Conservation (phyloP, 345 rosid genomes). For the Eutrema japonicum region DNA sequence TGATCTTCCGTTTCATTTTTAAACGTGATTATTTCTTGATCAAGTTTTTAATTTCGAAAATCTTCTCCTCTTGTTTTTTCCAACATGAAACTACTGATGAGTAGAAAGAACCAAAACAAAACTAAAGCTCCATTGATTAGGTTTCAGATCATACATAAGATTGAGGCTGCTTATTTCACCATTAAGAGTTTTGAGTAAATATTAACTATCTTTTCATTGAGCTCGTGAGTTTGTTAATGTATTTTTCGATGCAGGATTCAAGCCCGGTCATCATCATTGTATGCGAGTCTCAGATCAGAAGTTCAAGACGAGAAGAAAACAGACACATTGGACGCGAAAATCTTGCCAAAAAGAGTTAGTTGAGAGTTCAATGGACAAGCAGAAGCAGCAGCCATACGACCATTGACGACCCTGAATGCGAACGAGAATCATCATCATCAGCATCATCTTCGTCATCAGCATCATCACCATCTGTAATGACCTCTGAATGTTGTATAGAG, state of each 20-base stretch:
- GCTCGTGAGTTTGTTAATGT: not conserved
- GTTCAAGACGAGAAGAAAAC: constrained; percentile 42
- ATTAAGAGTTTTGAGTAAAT: not conserved
- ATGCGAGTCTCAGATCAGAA: constrained; percentile 50
- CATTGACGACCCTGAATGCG: constrained; percentile 39
- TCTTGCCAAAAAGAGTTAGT: constrained; percentile 40
- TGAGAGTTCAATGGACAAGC: constrained; percentile 31
- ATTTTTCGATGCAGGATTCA: constrained; percentile 56
- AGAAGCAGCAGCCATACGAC: constrained; percentile 11
- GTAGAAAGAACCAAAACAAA: too few relatives aligned
- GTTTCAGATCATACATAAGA: too few relatives aligned
- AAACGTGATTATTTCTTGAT: too few relatives aligned
- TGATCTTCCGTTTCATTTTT: too few relatives aligned
- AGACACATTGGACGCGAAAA: constrained; percentile 38
- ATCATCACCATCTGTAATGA: constrained; percentile 25
- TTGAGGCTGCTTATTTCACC: constrained; percentile 1
- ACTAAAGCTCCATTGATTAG: too few relatives aligned
- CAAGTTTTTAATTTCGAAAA: too few relatives aligned
- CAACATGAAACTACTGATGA: too few relatives aligned
- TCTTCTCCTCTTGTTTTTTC: too few relatives aligned
- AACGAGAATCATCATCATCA: constrained; percentile 21
- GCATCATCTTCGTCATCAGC: constrained; percentile 7
- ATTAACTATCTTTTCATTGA: not conserved
- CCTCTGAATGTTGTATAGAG: constrained; percentile 25
- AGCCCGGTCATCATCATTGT: constrained; percentile 51